phyloP scores from a whole-genome alignment of 1,284 basidiomycete genomes.

The Exobasidium cylindrosporum region DNA sequence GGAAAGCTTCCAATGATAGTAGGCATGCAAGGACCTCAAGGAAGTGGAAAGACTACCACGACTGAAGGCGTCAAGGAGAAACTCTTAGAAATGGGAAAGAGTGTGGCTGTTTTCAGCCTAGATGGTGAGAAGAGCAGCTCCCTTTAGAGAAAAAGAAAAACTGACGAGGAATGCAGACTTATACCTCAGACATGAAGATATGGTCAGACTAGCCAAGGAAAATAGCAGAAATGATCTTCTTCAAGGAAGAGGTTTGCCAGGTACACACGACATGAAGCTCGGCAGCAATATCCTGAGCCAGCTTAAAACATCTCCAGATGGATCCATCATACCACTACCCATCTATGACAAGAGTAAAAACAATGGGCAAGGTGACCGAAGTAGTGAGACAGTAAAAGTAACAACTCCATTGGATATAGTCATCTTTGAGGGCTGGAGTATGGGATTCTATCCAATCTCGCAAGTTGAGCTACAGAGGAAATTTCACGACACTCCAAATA shows the following conservation, averaged over 20 bases:
- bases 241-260: slow-evolving; percentile 76
- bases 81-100: slow-evolving; percentile 57
- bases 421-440: slow-evolving; percentile 69
- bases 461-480: slow-evolving; percentile 54
- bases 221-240: slow-evolving; percentile 68
- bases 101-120: slow-evolving; percentile 70
- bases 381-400: slow-evolving; percentile 57
- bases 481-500: slow-evolving; percentile 51
- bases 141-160: not conserved
- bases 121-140: slow-evolving; percentile 58
- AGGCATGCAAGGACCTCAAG: slow-evolving; percentile 79
- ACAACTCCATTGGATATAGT: slow-evolving; percentile 68
- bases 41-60: slow-evolving; percentile 37
- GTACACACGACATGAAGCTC: slow-evolving; percentile 76
- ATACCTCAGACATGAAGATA: slow-evolving; percentile 68
- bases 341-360: slow-evolving; percentile 81
- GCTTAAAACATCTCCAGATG: slow-evolving; percentile 58
- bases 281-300: slow-evolving; percentile 64
- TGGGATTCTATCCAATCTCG: slow-evolving; percentile 56
- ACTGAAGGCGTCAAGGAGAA: slow-evolving; percentile 37
- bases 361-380: slow-evolving; percentile 77
- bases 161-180: slow-evolving; percentile 58
- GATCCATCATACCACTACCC: slow-evolving; percentile 65
- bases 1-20: slow-evolving; percentile 55
- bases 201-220: slow-evolving; percentile 62